Evolutionary conservation across 371 early-diverging fungal species (phyloP), one percentile per base, ranked within the genome.

Genomic region (Umbelopsis sp.): DNA sequence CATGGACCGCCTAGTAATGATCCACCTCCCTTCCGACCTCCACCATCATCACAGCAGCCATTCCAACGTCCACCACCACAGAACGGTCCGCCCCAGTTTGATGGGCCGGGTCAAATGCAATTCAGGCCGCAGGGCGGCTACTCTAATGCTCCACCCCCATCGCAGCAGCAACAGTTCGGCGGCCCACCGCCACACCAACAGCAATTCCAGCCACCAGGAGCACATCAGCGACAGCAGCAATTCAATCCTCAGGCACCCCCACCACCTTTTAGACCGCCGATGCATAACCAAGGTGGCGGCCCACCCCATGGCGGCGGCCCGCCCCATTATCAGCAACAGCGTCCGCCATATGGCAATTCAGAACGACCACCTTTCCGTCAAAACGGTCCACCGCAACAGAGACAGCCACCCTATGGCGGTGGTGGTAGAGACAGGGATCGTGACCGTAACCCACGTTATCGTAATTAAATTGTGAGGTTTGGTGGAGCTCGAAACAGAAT

Each of bases 11-110:
- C 57, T 10, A 41, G 50, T 63, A 74, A 70, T 44, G 77, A 77
- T 16, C 78, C 80, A 12, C 82, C 77, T 1, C 74, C 74, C 50
- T 80, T 80, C 62, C 67, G 80, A 14, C 76, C 80, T 11, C 63
- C 52, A 18, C 20, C 67, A n/a, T 29, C 51, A 29, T 63, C 65
- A 14, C 63, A 65, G 48, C 68, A 57, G 29, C 35, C 22, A 68
- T 62, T 57, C 50, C 63, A 51, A 24, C 65, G 32, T 53, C 45
- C 14, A 46, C 62, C 69, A 44, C 72, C 76, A 24, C 70, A 70
- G 18, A 57, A 57, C 16, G 57, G 57, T 35, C 57, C 57, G 29
- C 35, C 57, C 37, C 57, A 18, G 29, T 57, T 57, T 35, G 57
- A 57, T 18, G 57, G 57, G 14, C 57, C 12, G 3, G 57, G 57